Percentiles rank a stretch among this genome's conserved stretches.
phyloP scores from a whole-genome alignment of 257 asterid species.

The Nicotiana benthamiana region DNA sequence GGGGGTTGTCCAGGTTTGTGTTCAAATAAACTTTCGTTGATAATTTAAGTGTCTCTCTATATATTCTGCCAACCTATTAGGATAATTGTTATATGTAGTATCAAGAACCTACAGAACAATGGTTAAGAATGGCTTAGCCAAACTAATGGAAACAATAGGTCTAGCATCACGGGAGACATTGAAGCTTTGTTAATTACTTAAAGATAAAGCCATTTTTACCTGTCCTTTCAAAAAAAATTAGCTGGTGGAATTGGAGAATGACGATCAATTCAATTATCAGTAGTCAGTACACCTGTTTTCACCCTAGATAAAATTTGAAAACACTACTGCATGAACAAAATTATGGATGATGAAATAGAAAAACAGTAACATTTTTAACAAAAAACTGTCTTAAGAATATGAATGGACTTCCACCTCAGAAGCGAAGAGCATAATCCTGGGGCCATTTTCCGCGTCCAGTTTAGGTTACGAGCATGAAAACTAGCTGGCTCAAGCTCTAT shows the following conservation, averaged over 20 bases:
- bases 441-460: not conserved
- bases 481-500: not conserved
- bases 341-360: not conserved
- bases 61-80: no score
- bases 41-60: no score
- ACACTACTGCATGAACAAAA: not conserved
- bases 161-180: not conserved
- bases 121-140: not conserved
- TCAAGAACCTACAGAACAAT: not conserved
- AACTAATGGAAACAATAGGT: not conserved
- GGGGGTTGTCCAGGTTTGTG: no score
- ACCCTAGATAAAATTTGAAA: not conserved
- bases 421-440: not conserved
- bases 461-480: not conserved
- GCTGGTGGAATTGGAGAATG: not conserved
- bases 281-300: not conserved
- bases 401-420: conserved; percentile 1
- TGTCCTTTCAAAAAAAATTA: not conserved
- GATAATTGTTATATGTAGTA: not conserved
- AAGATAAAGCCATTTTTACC: not conserved
- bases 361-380: not conserved
- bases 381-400: not conserved
- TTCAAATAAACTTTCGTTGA: no score
- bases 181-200: not conserved
- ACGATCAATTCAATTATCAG: not conserved